Percentiles rank a stretch among this genome's conserved stretches.
phyloP scores from a whole-genome alignment of 179 eudicot species.

The Pouteria campechiana region DNA sequence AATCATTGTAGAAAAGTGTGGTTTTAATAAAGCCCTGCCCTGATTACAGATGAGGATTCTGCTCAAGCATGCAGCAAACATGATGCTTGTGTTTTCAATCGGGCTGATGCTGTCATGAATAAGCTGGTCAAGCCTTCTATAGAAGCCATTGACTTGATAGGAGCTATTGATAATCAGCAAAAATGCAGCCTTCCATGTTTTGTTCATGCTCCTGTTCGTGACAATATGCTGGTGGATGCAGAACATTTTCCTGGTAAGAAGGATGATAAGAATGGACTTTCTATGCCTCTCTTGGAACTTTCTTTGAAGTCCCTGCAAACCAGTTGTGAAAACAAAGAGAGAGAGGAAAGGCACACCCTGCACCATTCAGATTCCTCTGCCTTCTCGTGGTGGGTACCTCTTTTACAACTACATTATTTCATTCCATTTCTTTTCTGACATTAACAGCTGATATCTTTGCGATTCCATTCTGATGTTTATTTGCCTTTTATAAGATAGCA shows the following conservation, averaged over 20 bases:
- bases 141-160: conserved; percentile 42
- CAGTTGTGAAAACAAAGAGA: conserved; percentile 10
- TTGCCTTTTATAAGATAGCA: too few species aligned
- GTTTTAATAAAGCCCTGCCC: conserved; percentile 13
- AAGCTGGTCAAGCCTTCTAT: conserved; percentile 12
- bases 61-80: conserved; percentile 8
- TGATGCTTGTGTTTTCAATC: conserved; percentile 3
- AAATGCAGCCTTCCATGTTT: not conserved
- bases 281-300: conserved; percentile 31
- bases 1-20: conserved; percentile 13
- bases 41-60: conserved; percentile 16
- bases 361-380: conserved; percentile 34
- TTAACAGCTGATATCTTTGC: too few species aligned
- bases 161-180: conserved; percentile 21
- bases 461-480: too few species aligned
- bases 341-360: conserved; percentile 15
- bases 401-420: not conserved
- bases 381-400: conserved; percentile 36
- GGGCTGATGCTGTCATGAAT: not conserved
- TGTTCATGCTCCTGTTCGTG: too few species aligned
- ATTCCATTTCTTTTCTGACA: not conserved
- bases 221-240: too few species aligned
- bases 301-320: conserved; percentile 23
- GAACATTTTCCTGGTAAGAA: conserved; percentile 8
- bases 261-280: conserved; percentile 5